phyloP scores from a whole-genome alignment of 768 basidiomycete species.

The Pisolithus tinctorius region DNA sequence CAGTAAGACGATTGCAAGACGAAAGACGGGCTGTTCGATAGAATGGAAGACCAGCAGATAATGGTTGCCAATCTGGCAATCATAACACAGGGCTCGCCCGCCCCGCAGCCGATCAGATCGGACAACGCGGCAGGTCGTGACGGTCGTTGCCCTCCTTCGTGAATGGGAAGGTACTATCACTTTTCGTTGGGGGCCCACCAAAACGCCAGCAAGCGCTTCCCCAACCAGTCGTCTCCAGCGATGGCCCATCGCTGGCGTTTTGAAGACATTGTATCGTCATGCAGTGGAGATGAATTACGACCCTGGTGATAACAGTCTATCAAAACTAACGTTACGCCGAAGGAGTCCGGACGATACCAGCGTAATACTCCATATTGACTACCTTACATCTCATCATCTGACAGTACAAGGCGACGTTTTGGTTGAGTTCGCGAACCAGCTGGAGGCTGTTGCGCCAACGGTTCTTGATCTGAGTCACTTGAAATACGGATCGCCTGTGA shows the following conservation, averaged over 20 bases:
- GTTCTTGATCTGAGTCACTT: conserved; percentile 15
- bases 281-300: not conserved
- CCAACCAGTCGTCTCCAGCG: not conserved
- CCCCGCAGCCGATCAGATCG: not conserved
- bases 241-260: not conserved
- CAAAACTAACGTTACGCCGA: not conserved
- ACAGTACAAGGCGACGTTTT: conserved; percentile 29
- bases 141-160: too few species aligned
- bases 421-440: conserved; percentile 11
- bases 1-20: not conserved
- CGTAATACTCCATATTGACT: not conserved
- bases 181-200: not conserved
- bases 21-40: not conserved
- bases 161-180: too few species aligned
- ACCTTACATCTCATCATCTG: conserved; percentile 31
- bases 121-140: not conserved
- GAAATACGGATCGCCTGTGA: conserved; percentile 15
- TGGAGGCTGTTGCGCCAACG: conserved; percentile 1
- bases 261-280: not conserved
- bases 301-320: not conserved
- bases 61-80: not conserved
- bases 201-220: not conserved
- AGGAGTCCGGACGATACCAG: not conserved
- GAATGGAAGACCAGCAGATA: not conserved
- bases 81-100: not conserved